Evolutionary conservation across 2,329 filamentous ascomycete genomes (phyloP).

Genomic region (Chalara sp.): DNA sequence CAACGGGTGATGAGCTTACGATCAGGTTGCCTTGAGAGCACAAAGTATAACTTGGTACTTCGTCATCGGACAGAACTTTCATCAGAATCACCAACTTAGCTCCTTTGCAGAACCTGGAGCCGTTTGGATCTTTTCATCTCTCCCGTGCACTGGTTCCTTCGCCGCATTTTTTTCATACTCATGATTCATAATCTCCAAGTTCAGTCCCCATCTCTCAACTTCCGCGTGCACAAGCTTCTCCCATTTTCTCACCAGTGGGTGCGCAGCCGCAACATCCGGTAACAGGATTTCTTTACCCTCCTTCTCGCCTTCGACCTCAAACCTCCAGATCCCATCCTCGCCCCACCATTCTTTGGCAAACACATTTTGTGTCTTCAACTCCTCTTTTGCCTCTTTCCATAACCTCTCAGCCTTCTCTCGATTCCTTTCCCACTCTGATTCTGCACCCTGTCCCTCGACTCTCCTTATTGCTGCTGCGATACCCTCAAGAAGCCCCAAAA

Average conservation of each 20-base stretch:
- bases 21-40: too few relatives aligned
- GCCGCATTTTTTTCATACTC: constrained; percentile 4
- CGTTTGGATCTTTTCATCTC: background rate
- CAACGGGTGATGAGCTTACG: too few relatives aligned
- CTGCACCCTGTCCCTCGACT: constrained; percentile 15
- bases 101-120: background rate
- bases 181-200: constrained; percentile 23
- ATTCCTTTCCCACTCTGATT: constrained; percentile 10
- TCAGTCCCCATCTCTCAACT: constrained; percentile 33
- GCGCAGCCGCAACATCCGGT: constrained; percentile 55
- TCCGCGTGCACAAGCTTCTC: constrained; percentile 34
- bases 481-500: constrained; percentile 74
- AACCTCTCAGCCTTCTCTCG: constrained; percentile 26
- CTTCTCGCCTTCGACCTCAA: constrained; percentile 40
- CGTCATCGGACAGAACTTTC: too few relatives aligned
- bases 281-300: constrained; percentile 43
- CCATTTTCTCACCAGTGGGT: constrained; percentile 64
- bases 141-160: constrained; percentile 4
- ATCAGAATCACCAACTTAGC: background rate
- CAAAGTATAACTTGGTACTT: too few relatives aligned
- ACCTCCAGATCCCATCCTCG: constrained; percentile 66
- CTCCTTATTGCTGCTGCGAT: constrained; percentile 44
- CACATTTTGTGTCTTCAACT: constrained; percentile 54
- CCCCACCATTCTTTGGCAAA: constrained; percentile 63
- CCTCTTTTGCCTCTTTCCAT: constrained; percentile 44